phyloP scores from a whole-genome alignment of 2,329 filamentous ascomycete species.

The Hypoxylon sp. region DNA sequence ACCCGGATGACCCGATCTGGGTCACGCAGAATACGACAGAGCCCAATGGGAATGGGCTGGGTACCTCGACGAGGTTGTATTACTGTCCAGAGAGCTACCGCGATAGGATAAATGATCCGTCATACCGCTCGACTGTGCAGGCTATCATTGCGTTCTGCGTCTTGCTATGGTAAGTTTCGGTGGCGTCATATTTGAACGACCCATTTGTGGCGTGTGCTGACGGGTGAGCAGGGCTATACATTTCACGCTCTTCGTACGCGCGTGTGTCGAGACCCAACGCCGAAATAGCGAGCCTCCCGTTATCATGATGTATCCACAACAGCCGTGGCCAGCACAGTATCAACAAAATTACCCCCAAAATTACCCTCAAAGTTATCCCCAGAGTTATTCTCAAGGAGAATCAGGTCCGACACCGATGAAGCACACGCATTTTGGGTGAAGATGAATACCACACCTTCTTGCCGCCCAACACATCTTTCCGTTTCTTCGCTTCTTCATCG shows the following conservation, averaged over 20 bases:
- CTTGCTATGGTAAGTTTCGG: slow-evolving; percentile 33
- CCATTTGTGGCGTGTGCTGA: slow-evolving; percentile 17
- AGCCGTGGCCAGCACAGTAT: slow-evolving; percentile 30
- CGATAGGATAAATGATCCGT: slow-evolving; percentile 25
- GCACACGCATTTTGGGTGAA: slow-evolving; percentile 26
- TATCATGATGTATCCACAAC: slow-evolving; percentile 27
- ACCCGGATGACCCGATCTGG: slow-evolving; percentile 27
- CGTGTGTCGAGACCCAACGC: slow-evolving; percentile 42
- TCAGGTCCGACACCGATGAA: slow-evolving; percentile 22
- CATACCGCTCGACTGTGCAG: slow-evolving; percentile 31
- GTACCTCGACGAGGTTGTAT: neutral
- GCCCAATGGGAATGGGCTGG: neutral
- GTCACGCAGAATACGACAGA: slow-evolving; percentile 10
- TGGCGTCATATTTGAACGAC: neutral
- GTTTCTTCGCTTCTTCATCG: neutral
- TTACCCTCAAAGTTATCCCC: slow-evolving; percentile 12
- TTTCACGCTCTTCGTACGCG: slow-evolving; percentile 41
- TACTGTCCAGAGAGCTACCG: slow-evolving; percentile 37
- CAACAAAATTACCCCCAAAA: slow-evolving; percentile 15
- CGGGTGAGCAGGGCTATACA: slow-evolving; percentile 32
- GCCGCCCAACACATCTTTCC: neutral
- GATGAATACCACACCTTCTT: neutral
- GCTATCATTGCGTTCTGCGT: slow-evolving; percentile 37
- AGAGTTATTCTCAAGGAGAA: slow-evolving; percentile 8
- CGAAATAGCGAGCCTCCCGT: slow-evolving; percentile 27